These are phyloP conservation scores for Nissolia schottii DNA, from an alignment of 306 rosid genomes.

Conservation along the genomic window DNA sequence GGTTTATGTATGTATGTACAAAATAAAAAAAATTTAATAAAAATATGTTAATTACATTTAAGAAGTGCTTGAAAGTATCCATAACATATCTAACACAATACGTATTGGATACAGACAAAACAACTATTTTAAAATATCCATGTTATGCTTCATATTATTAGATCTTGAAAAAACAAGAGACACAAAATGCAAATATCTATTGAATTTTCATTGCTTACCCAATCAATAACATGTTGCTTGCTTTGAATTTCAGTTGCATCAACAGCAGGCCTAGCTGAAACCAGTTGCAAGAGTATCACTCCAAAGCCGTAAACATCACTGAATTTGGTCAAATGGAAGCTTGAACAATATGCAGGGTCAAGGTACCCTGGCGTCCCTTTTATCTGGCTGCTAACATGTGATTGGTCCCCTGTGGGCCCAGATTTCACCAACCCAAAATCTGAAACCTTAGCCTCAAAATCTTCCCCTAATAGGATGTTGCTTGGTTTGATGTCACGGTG, in stretches of 20 bases:
- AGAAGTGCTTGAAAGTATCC: too few relatives aligned
- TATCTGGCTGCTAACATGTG: conserved; percentile 88
- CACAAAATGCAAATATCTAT: background rate
- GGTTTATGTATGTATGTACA: too few relatives aligned
- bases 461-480: conserved; percentile 75
- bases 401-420: conserved; percentile 68
- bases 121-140: too few relatives aligned
- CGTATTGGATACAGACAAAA: too few relatives aligned
- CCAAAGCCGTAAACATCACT: conserved; percentile 87
- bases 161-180: background rate
- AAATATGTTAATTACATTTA: too few relatives aligned
- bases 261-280: conserved; percentile 65
- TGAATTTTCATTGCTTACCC: conserved; percentile 46
- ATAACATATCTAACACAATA: too few relatives aligned
- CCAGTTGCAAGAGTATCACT: conserved; percentile 71
- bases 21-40: too few relatives aligned
- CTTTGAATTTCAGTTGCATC: conserved; percentile 27
- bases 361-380: conserved; percentile 93
- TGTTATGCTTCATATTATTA: too few relatives aligned
- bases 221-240: conserved; percentile 50
- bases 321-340: conserved; percentile 68
- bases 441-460: conserved; percentile 72
- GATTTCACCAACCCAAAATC: conserved; percentile 78
- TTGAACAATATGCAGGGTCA: conserved; percentile 79
- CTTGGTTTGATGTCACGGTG: conserved; percentile 83